phyloP scores from a whole-genome alignment of 768 basidiomycete genomes.

The Lactifluus rugatus region DNA sequence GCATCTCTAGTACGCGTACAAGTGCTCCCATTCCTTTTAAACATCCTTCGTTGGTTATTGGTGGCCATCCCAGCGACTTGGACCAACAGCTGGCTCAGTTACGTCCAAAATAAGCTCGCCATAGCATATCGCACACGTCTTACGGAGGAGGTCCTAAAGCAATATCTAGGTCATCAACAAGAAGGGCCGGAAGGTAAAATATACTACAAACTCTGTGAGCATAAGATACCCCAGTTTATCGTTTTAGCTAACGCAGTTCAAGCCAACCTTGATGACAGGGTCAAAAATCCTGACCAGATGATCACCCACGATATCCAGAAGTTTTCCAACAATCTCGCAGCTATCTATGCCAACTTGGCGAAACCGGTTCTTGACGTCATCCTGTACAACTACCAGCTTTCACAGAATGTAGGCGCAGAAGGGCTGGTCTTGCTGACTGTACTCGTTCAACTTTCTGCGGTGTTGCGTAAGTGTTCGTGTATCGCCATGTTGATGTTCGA shows the following conservation, averaged over 20 bases:
- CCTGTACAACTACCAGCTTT: slow-evolving; percentile 91
- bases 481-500: background rate
- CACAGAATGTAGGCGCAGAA: slow-evolving; percentile 90
- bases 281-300: slow-evolving; percentile 97
- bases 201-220: slow-evolving; percentile 85
- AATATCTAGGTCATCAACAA: slow-evolving; percentile 70
- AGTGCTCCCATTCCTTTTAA: slow-evolving; percentile 65
- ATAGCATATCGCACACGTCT: slow-evolving; percentile 83
- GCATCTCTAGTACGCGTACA: slow-evolving; percentile 87
- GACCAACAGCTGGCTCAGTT: slow-evolving; percentile 89
- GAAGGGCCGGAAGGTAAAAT: slow-evolving; percentile 66
- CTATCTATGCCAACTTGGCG: slow-evolving; percentile 88
- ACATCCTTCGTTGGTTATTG: slow-evolving; percentile 82
- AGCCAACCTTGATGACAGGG: slow-evolving; percentile 93
- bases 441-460: slow-evolving; percentile 75
- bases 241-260: background rate
- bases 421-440: slow-evolving; percentile 76
- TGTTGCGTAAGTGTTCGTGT: slow-evolving; percentile 50
- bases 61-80: slow-evolving; percentile 91
- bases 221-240: background rate
- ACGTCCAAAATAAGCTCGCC: slow-evolving; percentile 86
- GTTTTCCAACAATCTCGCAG: slow-evolving; percentile 83
- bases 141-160: slow-evolving; percentile 70
- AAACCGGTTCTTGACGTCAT: slow-evolving; percentile 91
- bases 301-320: slow-evolving; percentile 93